Evolutionary conservation across 345 rosid genomes (phyloP).

Genomic region (Rhizophora mangle): DNA sequence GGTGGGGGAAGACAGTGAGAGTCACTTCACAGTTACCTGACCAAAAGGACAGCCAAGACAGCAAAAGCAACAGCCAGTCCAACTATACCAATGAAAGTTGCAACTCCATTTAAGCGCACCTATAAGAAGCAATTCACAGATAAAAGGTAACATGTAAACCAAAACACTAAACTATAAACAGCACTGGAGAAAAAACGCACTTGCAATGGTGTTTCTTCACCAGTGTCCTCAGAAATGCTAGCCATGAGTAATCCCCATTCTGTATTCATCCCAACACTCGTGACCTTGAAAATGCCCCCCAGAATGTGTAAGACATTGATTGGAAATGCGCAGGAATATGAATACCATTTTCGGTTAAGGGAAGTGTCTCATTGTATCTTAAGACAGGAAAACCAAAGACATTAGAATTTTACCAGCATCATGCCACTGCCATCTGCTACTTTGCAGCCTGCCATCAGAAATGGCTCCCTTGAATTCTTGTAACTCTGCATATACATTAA

Average conservation of each 20-base stretch:
- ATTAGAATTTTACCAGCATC: constrained; percentile 66
- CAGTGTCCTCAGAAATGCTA: constrained; percentile 38
- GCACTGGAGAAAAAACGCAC: constrained; percentile 17
- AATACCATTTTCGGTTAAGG: neutral
- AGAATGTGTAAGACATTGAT: neutral
- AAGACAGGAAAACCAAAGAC: neutral
- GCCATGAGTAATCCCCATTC: constrained; percentile 41
- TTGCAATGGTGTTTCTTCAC: constrained; percentile 41
- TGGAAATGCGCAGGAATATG: neutral
- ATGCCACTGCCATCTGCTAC: constrained; percentile 96
- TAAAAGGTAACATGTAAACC: neutral
- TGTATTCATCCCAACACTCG: constrained; percentile 33
- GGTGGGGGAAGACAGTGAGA: neutral
- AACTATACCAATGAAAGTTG: constrained; percentile 89
- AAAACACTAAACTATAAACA: constrained; percentile 6
- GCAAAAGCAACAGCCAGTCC: constrained; percentile 84
- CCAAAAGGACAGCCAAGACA: constrained; percentile 76
- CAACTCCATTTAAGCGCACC: constrained; percentile 98
- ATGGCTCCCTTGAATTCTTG: constrained; percentile 76
- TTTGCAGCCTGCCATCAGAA: constrained; percentile 98
- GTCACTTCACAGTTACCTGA: constrained; percentile 39
- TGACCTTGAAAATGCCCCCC: constrained; percentile 15
- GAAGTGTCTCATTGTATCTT: neutral
- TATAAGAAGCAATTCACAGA: constrained; percentile 21
- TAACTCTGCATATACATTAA: constrained; percentile 50